Conservation (phyloP, 768 basidiomycete genomes). For the Termitomyces sp. region DNA sequence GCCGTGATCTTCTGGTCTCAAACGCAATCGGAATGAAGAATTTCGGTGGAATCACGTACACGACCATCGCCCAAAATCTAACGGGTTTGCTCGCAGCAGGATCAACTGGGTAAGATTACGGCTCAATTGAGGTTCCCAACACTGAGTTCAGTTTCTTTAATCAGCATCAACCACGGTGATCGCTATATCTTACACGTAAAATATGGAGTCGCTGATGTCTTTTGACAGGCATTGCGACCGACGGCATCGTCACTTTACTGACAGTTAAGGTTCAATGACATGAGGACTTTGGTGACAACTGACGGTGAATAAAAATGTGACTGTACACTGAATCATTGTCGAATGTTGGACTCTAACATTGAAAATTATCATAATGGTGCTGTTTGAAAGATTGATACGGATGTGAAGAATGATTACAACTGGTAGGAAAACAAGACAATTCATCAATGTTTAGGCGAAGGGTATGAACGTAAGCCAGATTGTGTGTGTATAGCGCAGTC, state of each 20-base stretch:
- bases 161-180: conserved; percentile 32
- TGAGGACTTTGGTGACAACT: not conserved
- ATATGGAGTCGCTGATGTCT: not conserved
- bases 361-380: not conserved
- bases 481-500: not conserved
- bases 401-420: conserved; percentile 1
- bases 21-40: conserved; percentile 28
- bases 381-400: not conserved
- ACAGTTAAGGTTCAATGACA: conserved; percentile 40
- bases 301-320: not conserved
- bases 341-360: not conserved
- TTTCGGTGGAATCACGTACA: conserved; percentile 44
- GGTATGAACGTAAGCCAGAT: not conserved
- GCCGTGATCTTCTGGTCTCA: conserved; percentile 24
- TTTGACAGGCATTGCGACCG: conserved; percentile 50
- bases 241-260: conserved; percentile 53
- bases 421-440: not conserved
- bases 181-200: not conserved
- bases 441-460: not conserved
- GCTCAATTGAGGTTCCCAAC: not conserved
- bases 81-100: conserved; percentile 55
- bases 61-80: conserved; percentile 40
- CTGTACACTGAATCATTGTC: not conserved
- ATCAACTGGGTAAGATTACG: conserved; percentile 32
- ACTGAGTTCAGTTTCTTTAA: not conserved